Conservation (phyloP, 2,329 filamentous ascomycete genomes). For the Sclerotinia subarctica region DNA sequence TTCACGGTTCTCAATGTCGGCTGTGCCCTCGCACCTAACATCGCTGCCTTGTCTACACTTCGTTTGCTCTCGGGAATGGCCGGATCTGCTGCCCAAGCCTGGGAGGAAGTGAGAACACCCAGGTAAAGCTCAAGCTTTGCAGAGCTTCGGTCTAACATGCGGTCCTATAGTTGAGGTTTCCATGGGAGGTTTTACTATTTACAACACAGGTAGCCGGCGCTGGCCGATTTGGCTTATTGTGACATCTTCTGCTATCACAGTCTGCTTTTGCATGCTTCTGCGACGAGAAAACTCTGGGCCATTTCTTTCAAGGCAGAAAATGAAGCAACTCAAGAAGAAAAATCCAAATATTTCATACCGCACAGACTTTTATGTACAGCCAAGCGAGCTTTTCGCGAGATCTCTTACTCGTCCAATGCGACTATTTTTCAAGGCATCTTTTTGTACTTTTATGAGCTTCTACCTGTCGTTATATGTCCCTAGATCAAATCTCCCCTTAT, state of each 20-base stretch:
- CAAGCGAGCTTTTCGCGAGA: neutral
- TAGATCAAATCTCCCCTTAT: neutral
- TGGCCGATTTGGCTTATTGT: constrained; percentile 35
- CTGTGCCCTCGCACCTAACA: constrained; percentile 56
- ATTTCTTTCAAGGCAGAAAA: neutral
- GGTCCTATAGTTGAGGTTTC: constrained; percentile 39
- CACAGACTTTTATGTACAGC: neutral
- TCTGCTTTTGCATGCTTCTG: neutral
- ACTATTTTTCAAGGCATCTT: neutral
- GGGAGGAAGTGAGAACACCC: constrained; percentile 41
- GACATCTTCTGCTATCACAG: neutral
- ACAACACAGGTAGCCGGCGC: constrained; percentile 51
- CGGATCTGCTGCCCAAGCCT: constrained; percentile 45
- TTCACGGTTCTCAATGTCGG: constrained; percentile 44
- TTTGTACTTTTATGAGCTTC: neutral
- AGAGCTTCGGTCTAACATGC: constrained; percentile 32
- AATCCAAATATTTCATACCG: neutral
- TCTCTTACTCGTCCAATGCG: neutral
- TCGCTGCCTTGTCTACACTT: constrained; percentile 45
- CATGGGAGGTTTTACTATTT: constrained; percentile 37
- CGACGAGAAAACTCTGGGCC: neutral
- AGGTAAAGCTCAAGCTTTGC: constrained; percentile 36
- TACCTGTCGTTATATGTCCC: neutral
- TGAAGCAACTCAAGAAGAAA: neutral
- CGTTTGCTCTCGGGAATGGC: constrained; percentile 48